Evolutionary conservation across 169 alveolate genomes (phyloP), one percentile per base, ranked within the genome.

Genomic region (Sarcocystis neurona): DNA sequence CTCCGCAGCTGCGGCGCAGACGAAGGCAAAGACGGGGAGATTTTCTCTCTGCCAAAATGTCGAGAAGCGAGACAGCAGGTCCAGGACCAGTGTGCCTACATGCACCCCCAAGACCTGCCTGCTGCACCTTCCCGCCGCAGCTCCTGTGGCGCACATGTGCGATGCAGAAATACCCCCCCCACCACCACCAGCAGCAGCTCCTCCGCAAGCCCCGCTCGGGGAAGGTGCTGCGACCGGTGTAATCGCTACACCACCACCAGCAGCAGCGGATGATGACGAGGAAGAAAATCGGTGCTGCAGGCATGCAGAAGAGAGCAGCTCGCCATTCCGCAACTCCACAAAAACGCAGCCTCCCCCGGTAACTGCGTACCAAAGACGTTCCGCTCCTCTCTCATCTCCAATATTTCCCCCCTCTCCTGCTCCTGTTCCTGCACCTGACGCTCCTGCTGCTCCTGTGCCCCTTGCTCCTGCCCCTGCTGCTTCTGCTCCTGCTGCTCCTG

Each of bases 301-400:
- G n/a, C n/a, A n/a, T n/a, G n/a, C n/a, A n/a, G n/a, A n/a, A n/a
- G n/a, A n/a, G n/a, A 72, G 53, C 3, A 44, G 60, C n/a, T 72
- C 82, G 34, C 23, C 50, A 44, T 72, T 10, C 8, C 27, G 34
- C 10, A 72, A 8, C n/a, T 39, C 34, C 23, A 72, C 18, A 39
- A 72, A 72, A 44, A 48, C 18, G 56, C 82, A 72, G 27, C 82
- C 82, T 0, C 82, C 82, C 34, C 60, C 82, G 32, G 82, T 39
- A 2, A 32, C 82, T 27, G n/a, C 60, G 43, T 72, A 48, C 82
- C 82, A 72, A 0, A 72, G 8, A 63, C 12, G 43, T 18, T 20
- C 46, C 15, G 75, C 75, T 63, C 34, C 34, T 44, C 37, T 30
- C 39, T 44, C n/a, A 2, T 8, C 30, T 23, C 66, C 30, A 15